A percentile compares a stretch with the other conserved stretches of the same genome.
Conservation (phyloP, 192 early-diverging fungal species). For the Dispira parvispora region DNA sequence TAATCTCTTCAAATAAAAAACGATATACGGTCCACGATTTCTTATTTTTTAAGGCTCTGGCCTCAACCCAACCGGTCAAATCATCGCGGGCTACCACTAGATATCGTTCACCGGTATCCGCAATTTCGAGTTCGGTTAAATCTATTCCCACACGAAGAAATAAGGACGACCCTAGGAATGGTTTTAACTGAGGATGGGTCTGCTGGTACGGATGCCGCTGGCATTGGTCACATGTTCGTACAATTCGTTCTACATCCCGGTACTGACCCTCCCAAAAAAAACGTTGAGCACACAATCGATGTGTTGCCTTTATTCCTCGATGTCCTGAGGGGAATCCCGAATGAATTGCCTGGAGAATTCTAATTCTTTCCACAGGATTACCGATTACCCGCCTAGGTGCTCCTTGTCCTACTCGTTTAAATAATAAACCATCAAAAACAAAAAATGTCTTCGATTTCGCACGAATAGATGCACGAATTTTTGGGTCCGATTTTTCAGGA, state of each 20-base stretch:
- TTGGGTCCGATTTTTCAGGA: background rate
- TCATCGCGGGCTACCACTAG: conserved; percentile 10
- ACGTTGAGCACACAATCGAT: background rate
- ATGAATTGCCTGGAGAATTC: conserved; percentile 5
- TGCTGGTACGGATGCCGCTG: background rate
- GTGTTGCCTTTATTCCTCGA: conserved; percentile 1
- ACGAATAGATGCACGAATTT: background rate
- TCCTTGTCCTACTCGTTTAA: background rate
- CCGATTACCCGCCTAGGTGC: conserved; percentile 6
- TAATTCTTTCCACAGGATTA: background rate
- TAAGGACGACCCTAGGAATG: conserved; percentile 5
- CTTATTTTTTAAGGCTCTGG: conserved; percentile 8
- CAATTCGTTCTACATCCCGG: background rate
- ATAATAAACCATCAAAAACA: background rate
- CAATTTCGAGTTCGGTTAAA: background rate
- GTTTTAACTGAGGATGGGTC: background rate
- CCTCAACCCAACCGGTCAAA: conserved; percentile 12
- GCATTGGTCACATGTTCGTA: background rate
- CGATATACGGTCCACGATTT: background rate
- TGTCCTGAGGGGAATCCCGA: conserved; percentile 2
- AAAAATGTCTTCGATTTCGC: background rate
- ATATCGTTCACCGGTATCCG: background rate
- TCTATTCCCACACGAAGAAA: conserved; percentile 9
- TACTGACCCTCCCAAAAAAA: conserved; percentile 9
- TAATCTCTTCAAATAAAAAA: conserved; percentile 10